These are phyloP conservation scores for Mycena kentingensis DNA, from an alignment of 768 basidiomycete genomes.

Conservation along the genomic window DNA sequence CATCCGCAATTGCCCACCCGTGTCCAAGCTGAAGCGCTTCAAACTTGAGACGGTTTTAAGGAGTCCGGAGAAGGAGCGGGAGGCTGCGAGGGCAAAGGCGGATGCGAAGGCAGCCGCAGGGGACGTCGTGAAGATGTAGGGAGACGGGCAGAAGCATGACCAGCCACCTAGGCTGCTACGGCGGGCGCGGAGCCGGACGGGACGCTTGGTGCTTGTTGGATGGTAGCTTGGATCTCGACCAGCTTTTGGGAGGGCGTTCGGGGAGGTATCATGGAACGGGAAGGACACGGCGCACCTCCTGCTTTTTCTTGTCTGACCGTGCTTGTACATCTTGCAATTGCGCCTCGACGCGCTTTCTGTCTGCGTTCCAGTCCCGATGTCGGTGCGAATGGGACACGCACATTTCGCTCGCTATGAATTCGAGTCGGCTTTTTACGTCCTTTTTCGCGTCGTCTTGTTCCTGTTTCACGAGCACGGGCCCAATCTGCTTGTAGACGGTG, in stretches of 20 bases:
- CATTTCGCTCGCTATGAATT: constrained; percentile 90
- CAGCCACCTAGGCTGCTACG: constrained; percentile 9
- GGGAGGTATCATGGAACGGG: constrained; percentile 5
- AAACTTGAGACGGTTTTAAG: constrained; percentile 63
- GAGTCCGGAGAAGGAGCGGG: constrained; percentile 69
- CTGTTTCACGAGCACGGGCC: constrained; percentile 88
- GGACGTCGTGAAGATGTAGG: too few species aligned
- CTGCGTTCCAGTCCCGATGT: constrained; percentile 4
- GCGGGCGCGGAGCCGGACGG: constrained; percentile 21
- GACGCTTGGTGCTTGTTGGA: constrained; percentile 44
- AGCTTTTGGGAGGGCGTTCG: constrained; percentile 45
- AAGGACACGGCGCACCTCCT: constrained; percentile 56
- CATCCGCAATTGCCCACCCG: constrained; percentile 80
- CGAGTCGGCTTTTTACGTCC: constrained; percentile 88
- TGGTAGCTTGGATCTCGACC: constrained; percentile 63
- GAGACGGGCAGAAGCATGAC: too few species aligned
- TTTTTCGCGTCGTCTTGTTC: constrained; percentile 83
- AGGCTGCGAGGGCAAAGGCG: constrained; percentile 5
- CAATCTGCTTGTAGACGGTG: constrained; percentile 86
- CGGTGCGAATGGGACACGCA: constrained; percentile 40
- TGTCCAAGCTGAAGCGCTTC: constrained; percentile 80
- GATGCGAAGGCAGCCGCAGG: constrained; percentile 9
- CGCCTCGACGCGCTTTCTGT: constrained; percentile 71
- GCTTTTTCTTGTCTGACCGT: constrained; percentile 79
- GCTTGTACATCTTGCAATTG: constrained; percentile 79